Evolutionary conservation across 2,329 filamentous ascomycete genomes (phyloP).

Genomic region (Metarhizium robertsii): DNA sequence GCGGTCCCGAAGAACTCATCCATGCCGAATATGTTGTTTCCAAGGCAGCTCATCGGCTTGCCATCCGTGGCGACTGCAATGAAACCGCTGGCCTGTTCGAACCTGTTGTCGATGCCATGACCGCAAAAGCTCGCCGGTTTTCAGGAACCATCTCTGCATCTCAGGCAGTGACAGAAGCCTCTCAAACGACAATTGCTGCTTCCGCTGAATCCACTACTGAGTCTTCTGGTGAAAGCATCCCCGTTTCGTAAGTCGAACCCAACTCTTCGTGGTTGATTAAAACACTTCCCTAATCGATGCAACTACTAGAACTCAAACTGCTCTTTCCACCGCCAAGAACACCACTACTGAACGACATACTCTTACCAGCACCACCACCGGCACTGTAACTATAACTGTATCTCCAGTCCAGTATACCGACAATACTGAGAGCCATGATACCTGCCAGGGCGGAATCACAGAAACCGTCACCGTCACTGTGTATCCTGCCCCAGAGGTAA

Average conservation of each 20-base stretch:
- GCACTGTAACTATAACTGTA: conserved; percentile 13
- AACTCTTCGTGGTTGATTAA: neutral
- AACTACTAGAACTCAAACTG: conserved; percentile 23
- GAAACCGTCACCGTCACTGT: conserved; percentile 7
- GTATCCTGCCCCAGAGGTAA: conserved; percentile 13
- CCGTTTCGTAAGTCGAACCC: conserved; percentile 23
- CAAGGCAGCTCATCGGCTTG: conserved; percentile 13
- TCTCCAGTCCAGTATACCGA: conserved; percentile 14
- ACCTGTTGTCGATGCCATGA: conserved; percentile 8
- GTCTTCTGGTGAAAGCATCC: conserved; percentile 15
- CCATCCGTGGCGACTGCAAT: conserved; percentile 12
- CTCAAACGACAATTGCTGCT: neutral
- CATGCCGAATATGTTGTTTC: conserved; percentile 11
- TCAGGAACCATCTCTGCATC: conserved; percentile 10
- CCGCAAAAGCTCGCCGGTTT: conserved; percentile 3
- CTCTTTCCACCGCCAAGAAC: conserved; percentile 19
- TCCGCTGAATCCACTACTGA: neutral
- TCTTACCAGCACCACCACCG: conserved; percentile 13
- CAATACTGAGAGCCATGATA: conserved; percentile 14
- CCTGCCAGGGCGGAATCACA: conserved; percentile 5
- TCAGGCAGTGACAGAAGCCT: neutral
- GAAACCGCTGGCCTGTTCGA: conserved; percentile 7
- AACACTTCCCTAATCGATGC: conserved; percentile 1
- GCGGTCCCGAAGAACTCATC: conserved; percentile 8
- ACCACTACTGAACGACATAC: neutral